A percentile compares a stretch with the other conserved stretches of the same genome.
Evolutionary conservation across 768 basidiomycete genomes (phyloP).

Genomic region (Boletus speciosus): DNA sequence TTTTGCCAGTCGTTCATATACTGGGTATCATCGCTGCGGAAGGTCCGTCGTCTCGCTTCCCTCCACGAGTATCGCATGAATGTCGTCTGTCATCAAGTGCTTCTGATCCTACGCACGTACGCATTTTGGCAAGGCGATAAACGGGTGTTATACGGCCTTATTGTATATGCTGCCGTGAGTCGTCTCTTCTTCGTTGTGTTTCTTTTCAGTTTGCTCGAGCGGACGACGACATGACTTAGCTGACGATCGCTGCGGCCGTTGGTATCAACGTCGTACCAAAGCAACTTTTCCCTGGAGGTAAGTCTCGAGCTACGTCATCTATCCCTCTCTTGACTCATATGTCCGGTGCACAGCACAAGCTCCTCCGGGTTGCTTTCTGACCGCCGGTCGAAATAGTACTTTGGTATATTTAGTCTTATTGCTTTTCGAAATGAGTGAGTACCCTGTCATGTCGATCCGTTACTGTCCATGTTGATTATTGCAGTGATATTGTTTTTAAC

Average conservation of each 20-base stretch:
- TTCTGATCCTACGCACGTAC: slow-evolving; percentile 18
- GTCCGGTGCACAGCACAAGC: neutral
- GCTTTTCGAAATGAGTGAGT: slow-evolving; percentile 9
- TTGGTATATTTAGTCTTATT: slow-evolving; percentile 9
- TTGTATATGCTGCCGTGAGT: slow-evolving; percentile 9
- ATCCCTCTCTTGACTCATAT: neutral
- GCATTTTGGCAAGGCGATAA: slow-evolving; percentile 19
- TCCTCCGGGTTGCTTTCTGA: neutral
- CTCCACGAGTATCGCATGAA: neutral
- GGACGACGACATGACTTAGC: neutral
- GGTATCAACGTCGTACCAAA: slow-evolving; percentile 1
- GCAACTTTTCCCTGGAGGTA: slow-evolving; percentile 4
- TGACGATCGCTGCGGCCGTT: slow-evolving; percentile 3
- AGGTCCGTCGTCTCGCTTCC: neutral
- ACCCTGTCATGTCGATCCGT: neutral
- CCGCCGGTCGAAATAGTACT: neutral
- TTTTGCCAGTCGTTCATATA: slow-evolving; percentile 7
- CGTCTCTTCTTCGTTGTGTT: too few relatives aligned
- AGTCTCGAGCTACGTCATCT: neutral
- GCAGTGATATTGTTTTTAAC: slow-evolving; percentile 11
- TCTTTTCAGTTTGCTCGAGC: neutral
- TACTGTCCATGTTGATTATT: neutral
- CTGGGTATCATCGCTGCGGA: slow-evolving; percentile 10
- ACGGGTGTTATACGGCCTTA: slow-evolving; percentile 10
- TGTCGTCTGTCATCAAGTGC: slow-evolving; percentile 1